Evolutionary conservation across 768 basidiomycete species (phyloP).

Genomic region (Mycena indigotica): DNA sequence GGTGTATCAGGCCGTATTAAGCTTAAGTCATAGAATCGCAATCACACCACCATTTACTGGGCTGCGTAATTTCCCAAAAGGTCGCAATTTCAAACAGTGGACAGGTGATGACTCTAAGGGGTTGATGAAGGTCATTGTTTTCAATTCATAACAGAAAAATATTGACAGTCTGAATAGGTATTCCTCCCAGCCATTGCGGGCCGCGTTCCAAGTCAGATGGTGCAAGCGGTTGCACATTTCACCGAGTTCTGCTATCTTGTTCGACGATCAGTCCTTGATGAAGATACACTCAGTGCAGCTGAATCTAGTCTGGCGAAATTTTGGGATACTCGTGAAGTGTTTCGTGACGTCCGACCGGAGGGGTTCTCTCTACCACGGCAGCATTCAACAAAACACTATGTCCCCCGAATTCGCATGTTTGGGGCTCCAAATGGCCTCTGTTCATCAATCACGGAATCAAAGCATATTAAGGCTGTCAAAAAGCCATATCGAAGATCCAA

Average conservation of each 20-base stretch:
- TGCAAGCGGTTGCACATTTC: conserved; percentile 4
- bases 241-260: conserved; percentile 16
- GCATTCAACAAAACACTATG: conserved; percentile 28
- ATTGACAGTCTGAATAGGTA: conserved; percentile 11
- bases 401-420: conserved; percentile 18
- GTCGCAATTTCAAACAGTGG: conserved; percentile 26
- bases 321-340: conserved; percentile 13
- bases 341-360: conserved; percentile 7
- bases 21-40: conserved; percentile 28
- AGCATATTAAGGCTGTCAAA: too few species aligned
- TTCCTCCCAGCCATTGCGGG: conserved; percentile 15
- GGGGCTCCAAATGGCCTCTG: too few species aligned
- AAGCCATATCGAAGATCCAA: conserved; percentile 7
- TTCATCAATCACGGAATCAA: too few species aligned
- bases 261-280: not conserved
- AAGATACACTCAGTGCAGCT: too few species aligned
- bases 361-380: conserved; percentile 29
- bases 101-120: conserved; percentile 28
- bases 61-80: conserved; percentile 21
- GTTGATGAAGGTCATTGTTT: conserved; percentile 27
- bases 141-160: not conserved
- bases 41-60: conserved; percentile 22
- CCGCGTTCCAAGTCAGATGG: conserved; percentile 1
- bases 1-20: not conserved
- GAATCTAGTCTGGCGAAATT: conserved; percentile 6